Percentiles rank a stretch among this genome's conserved stretches.
Evolutionary conservation across 164 flowering plant genomes (phyloP).

Genomic region (Saururus chinensis): DNA sequence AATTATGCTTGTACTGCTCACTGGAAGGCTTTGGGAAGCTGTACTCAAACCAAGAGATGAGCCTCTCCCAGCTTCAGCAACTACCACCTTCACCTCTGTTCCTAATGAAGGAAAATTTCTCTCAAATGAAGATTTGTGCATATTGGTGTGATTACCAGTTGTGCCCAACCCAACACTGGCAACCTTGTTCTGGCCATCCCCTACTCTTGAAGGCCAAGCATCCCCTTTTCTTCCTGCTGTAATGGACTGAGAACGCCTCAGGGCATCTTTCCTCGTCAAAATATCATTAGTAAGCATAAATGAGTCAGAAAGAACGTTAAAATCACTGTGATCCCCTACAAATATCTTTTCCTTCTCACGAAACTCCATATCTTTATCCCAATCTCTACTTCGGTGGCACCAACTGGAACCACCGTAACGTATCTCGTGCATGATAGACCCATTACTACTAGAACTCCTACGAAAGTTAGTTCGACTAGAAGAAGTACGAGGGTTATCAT

Average conservation of each 20-base stretch:
- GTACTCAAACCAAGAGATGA: conserved; percentile 57
- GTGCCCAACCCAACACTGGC: conserved; percentile 15
- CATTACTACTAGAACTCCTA: conserved; percentile 57
- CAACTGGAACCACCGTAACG: conserved; percentile 62
- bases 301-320: conserved; percentile 21
- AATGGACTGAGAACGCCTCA: conserved; percentile 55
- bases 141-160: conserved; percentile 12
- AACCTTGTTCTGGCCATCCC: conserved; percentile 21
- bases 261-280: conserved; percentile 34
- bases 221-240: conserved; percentile 47
- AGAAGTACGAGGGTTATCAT: conserved; percentile 34
- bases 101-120: conserved; percentile 66
- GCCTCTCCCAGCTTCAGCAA: conserved; percentile 44
- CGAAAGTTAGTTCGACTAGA: conserved; percentile 30
- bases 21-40: conserved; percentile 50
- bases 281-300: conserved; percentile 14
- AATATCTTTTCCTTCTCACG: conserved; percentile 29
- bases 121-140: conserved; percentile 40
- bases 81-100: conserved; percentile 34
- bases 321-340: conserved; percentile 26
- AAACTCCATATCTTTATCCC: conserved; percentile 24
- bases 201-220: conserved; percentile 21
- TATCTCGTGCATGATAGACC: conserved; percentile 42
- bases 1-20: conserved; percentile 38
- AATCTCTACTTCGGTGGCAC: conserved; percentile 54